A percentile compares a stretch with the other conserved stretches of the same genome.
These are phyloP conservation scores for Heracleum sosnowskyi DNA, from an alignment of 129 eudicot species.

Conservation along the genomic window DNA sequence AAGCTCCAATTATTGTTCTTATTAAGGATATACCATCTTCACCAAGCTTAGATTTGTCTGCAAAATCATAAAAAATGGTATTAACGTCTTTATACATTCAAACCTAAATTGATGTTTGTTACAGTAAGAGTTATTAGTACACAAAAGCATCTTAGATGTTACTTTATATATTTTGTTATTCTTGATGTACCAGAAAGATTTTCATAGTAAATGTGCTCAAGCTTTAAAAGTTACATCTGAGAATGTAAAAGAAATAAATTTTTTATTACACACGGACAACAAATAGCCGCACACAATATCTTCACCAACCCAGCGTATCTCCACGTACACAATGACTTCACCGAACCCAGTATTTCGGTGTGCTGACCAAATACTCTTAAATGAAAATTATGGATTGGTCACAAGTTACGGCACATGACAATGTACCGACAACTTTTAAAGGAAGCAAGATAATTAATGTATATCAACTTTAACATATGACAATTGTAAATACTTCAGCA, in stretches of 20 bases:
- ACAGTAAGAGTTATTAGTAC: background rate
- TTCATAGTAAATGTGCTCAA: background rate
- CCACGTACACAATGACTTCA: background rate
- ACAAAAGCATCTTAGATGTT: background rate
- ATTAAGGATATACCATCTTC: conserved; percentile 35
- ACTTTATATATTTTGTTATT: background rate
- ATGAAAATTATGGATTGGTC: background rate
- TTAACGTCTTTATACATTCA: conserved; percentile 5
- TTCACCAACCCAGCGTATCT: background rate
- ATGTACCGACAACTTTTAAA: background rate
- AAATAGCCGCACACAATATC: background rate
- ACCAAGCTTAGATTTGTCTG: conserved; percentile 54
- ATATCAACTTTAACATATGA: background rate
- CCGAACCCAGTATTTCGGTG: background rate
- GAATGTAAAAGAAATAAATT: background rate
- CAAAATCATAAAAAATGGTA: conserved; percentile 13
- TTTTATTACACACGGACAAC: background rate
- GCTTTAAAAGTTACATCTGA: background rate
- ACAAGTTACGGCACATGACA: background rate
- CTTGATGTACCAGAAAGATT: background rate
- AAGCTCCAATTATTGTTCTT: conserved; percentile 46
- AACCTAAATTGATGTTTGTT: background rate
- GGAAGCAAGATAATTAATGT: background rate
- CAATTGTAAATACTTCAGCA: background rate
- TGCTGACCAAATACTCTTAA: background rate